Evolutionary conservation across 768 basidiomycete species (phyloP), one percentile per base, ranked within the genome.

Genomic region (Russula brevipes): DNA sequence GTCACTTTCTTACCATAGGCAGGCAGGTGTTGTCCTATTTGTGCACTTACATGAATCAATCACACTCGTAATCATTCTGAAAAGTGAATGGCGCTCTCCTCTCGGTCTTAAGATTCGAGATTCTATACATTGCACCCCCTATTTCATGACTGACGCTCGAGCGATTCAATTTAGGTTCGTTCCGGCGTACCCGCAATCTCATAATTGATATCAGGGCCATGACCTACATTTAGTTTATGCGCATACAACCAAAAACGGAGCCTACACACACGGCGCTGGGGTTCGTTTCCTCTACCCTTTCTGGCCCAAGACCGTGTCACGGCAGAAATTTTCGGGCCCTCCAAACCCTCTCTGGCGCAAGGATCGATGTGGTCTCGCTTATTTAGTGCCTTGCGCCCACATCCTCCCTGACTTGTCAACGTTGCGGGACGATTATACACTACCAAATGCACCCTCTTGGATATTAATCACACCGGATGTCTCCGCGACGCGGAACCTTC

Each of bases 1-100:
- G 91, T 94, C 60, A 80, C 79, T 49, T 94, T 84, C 75, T 85
- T 88, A 70, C 77, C 70, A 73, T 68, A 54, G 56, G 36, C 59
- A 65, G 60, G 58, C 47, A 57, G 59, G 57, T 53, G 57, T 64
- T 57, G 52, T 57, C 19, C 14, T 41, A 59, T 36, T 57, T 64
- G 55, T 46, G 38, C 41, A 45, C 19, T 31, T 61, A 39, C 41
- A 45, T 35, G 49, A 9, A 42, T 42, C 63, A 44, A 59, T 59
- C 41, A 14, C 35, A 59, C 53, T 39, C 44, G n/a, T 46, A 10
- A 41, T 51, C 45, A 41, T 24, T 35, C 49, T n/a, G 49, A 46
- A 33, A 19, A 52, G 7, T 61, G 45, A 31, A 5, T 24, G 24
- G 53, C 46, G 12, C 55, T 39, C 16, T 58, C 31, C 4, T 33